Conservation (phyloP, 192 early-diverging fungal genomes). For the Coemansia sp. region DNA sequence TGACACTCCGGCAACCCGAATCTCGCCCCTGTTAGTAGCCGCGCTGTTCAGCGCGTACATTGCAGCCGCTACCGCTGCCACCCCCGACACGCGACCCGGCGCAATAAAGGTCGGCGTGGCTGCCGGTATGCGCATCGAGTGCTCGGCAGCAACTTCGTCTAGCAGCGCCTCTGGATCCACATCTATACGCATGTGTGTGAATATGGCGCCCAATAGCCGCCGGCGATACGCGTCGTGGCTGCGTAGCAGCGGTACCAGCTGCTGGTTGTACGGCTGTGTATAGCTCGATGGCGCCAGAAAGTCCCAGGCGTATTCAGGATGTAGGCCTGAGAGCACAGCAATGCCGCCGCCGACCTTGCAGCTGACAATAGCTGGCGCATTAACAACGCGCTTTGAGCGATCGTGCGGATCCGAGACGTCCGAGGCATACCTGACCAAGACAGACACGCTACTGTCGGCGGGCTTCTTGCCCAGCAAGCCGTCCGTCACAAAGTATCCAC, state of each 20-base stretch:
- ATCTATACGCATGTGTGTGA: conserved; percentile 65
- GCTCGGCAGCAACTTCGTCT: conserved; percentile 14
- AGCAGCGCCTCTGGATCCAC: conserved; percentile 57
- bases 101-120: conserved; percentile 43
- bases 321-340: conserved; percentile 79
- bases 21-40: conserved; percentile 18
- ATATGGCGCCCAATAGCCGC: conserved; percentile 60
- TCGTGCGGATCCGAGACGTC: conserved; percentile 47
- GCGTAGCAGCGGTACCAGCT: conserved; percentile 55
- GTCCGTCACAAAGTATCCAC: conserved; percentile 66
- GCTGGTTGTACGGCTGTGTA: conserved; percentile 47
- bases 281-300: conserved; percentile 60
- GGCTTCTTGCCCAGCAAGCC: conserved; percentile 21
- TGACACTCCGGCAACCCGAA: conserved; percentile 6
- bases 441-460: conserved; percentile 14
- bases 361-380: conserved; percentile 65
- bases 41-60: conserved; percentile 32
- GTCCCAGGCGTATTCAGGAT: conserved; percentile 79
- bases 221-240: conserved; percentile 57
- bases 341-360: conserved; percentile 67
- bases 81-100: conserved; percentile 37
- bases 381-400: conserved; percentile 23
- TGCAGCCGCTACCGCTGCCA: conserved; percentile 20
- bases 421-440: conserved; percentile 46
- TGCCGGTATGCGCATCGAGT: conserved; percentile 22